phyloP scores from a whole-genome alignment of 177 flowering plant species.

The Tripterygium wilfordii region DNA sequence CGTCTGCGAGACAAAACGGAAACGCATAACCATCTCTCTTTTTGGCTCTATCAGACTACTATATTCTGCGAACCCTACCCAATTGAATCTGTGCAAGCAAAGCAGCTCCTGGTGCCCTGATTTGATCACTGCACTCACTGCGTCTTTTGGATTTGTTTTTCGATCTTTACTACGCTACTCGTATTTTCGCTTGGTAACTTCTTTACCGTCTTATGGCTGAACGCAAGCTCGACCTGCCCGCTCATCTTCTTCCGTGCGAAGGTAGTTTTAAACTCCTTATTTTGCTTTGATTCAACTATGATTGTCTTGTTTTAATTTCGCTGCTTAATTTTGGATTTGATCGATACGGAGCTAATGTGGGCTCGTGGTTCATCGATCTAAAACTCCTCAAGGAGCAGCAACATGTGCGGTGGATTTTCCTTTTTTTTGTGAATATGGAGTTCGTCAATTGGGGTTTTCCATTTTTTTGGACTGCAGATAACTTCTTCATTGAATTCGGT shows the following conservation, averaged over 20 bases:
- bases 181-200: background rate
- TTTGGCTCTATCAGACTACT: no score
- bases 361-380: conserved; percentile 7
- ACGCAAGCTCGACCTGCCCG: conserved; percentile 62
- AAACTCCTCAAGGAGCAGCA: no score
- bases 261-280: no score
- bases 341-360: conserved; percentile 1
- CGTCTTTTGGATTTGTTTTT: background rate
- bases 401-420: no score
- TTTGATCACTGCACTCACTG: no score
- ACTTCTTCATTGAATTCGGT: background rate
- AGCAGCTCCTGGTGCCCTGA: no score
- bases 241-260: conserved; percentile 57
- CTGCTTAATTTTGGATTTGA: conserved; percentile 3
- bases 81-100: no score
- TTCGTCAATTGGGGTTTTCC: conserved; percentile 3
- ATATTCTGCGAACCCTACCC: no score
- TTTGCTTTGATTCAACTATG: conserved; percentile 27
- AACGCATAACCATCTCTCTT: no score
- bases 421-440: background rate
- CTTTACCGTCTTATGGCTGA: conserved; percentile 38
- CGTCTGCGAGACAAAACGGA: no score
- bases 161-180: conserved; percentile 1
- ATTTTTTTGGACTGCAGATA: background rate
- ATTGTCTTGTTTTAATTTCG: background rate